A percentile compares a stretch with the other conserved stretches of the same genome.
Evolutionary conservation across 305 asterid species (phyloP).

Genomic region (Stenogyne calaminthoides): DNA sequence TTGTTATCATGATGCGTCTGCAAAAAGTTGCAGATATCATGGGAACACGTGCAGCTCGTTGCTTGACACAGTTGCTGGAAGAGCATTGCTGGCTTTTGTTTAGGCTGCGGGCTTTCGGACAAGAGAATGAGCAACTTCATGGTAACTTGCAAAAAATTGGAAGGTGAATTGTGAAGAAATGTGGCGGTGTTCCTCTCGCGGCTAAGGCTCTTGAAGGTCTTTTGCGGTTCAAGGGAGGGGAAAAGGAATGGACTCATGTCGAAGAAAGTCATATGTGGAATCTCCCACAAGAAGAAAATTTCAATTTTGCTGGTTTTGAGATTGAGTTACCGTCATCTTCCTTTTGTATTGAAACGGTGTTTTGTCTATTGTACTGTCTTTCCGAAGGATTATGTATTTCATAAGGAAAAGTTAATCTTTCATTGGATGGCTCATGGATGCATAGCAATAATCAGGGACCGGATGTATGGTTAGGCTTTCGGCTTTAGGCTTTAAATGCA

Average conservation of each 20-base stretch:
- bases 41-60: no score
- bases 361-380: slow-evolving; percentile 28
- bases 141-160: no score
- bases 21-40: no score
- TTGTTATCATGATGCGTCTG: no score
- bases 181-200: slow-evolving; percentile 28
- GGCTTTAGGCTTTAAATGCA: no score
- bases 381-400: slow-evolving; percentile 4
- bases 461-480: no score
- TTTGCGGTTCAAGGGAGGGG: neutral
- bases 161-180: slow-evolving; percentile 7
- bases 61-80: no score
- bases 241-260: slow-evolving; percentile 25
- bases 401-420: neutral
- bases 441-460: neutral
- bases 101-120: no score
- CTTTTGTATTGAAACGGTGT: slow-evolving; percentile 7
- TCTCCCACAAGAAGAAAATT: neutral
- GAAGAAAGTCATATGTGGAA: slow-evolving; percentile 24
- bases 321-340: slow-evolving; percentile 31
- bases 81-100: no score
- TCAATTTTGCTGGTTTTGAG: slow-evolving; percentile 20
- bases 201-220: slow-evolving; percentile 26
- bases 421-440: slow-evolving; percentile 3
- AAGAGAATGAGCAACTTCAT: no score